These are phyloP conservation scores for Penicillium sp. DNA, from an alignment of 2,329 filamentous ascomycete genomes.

Conservation along the genomic window DNA sequence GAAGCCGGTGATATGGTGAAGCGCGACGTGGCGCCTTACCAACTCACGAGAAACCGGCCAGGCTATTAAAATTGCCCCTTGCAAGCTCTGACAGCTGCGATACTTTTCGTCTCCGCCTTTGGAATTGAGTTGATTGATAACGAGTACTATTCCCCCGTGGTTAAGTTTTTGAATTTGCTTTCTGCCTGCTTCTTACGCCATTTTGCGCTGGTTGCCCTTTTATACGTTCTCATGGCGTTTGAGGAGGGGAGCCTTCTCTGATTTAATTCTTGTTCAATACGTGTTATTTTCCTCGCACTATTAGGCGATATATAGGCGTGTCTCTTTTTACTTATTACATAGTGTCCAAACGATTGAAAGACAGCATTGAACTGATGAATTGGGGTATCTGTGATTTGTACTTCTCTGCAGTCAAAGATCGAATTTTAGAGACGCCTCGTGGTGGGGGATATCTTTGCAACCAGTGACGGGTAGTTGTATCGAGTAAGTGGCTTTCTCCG, in stretches of 20 bases:
- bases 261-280: not conserved
- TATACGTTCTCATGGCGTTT: not conserved
- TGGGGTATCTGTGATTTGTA: not conserved
- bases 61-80: slow-evolving; percentile 25
- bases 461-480: not conserved
- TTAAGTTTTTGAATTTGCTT: not conserved
- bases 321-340: not conserved
- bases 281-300: not conserved
- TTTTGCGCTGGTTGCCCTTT: not conserved
- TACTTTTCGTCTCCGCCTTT: not conserved
- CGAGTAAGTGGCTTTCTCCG: not conserved
- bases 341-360: not conserved
- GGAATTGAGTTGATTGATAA: not conserved
- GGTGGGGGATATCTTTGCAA: not conserved
- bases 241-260: not conserved
- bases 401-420: not conserved
- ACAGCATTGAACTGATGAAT: not conserved
- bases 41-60: slow-evolving; percentile 43
- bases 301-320: not conserved
- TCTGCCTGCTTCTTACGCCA: not conserved
- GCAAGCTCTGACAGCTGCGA: not conserved
- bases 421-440: not conserved
- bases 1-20: slow-evolving; percentile 46
- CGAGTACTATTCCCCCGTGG: not conserved
- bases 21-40: slow-evolving; percentile 43